A percentile compares a stretch with the other conserved stretches of the same genome.
These are phyloP conservation scores for Chiua virens DNA, from an alignment of 768 basidiomycete species.

Conservation along the genomic window DNA sequence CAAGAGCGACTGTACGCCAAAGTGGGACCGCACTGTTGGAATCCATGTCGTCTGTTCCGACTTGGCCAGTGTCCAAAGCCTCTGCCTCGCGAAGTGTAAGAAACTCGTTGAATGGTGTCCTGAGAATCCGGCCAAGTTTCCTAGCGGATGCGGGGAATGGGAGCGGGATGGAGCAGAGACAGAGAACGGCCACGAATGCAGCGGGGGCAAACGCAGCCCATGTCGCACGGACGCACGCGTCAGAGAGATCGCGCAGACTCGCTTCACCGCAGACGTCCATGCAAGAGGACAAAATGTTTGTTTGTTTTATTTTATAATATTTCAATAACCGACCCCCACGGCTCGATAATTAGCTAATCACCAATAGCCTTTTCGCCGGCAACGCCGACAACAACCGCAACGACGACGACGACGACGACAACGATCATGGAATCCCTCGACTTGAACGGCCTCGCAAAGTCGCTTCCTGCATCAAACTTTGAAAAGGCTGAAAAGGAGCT, in stretches of 20 bases:
- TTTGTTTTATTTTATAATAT: neutral
- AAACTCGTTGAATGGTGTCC: slow-evolving; percentile 36
- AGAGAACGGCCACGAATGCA: slow-evolving; percentile 44
- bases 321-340: neutral
- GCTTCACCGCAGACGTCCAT: slow-evolving; percentile 20
- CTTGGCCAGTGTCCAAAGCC: slow-evolving; percentile 35
- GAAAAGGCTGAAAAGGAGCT: slow-evolving; percentile 83
- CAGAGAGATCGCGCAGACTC: slow-evolving; percentile 38
- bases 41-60: neutral
- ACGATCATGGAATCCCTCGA: slow-evolving; percentile 70
- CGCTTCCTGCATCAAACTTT: slow-evolving; percentile 64
- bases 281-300: neutral
- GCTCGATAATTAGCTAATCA: slow-evolving; percentile 1
- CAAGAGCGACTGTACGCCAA: slow-evolving; percentile 62
- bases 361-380: neutral
- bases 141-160: slow-evolving; percentile 22
- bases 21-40: slow-evolving; percentile 36
- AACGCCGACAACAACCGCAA: slow-evolving; percentile 1
- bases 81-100: slow-evolving; percentile 58
- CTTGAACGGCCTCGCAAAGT: slow-evolving; percentile 74
- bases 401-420: slow-evolving; percentile 12
- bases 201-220: slow-evolving; percentile 54
- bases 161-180: slow-evolving; percentile 35
- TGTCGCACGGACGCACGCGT: slow-evolving; percentile 47
- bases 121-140: slow-evolving; percentile 20